Evolutionary conservation across 2,329 filamentous ascomycete genomes (phyloP).

Genomic region (Cladorrhinum sp.): DNA sequence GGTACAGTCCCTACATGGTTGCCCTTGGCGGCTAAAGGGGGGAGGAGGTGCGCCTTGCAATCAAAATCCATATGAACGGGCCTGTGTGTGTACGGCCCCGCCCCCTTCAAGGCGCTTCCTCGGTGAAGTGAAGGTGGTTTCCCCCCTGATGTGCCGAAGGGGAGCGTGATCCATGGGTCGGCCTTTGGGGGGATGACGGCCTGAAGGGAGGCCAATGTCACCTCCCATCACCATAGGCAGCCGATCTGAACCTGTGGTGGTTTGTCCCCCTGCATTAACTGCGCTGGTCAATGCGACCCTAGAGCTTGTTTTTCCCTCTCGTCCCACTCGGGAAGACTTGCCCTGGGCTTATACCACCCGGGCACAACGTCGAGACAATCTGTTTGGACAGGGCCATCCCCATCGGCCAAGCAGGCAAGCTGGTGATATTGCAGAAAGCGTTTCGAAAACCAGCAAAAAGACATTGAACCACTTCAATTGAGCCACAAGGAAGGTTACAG

Average conservation of each 20-base stretch:
- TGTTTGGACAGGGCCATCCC: neutral
- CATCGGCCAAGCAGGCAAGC: neutral
- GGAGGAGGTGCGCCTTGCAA: slow-evolving; percentile 14
- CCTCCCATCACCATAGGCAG: neutral
- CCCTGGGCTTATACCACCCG: neutral
- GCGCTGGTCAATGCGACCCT: neutral
- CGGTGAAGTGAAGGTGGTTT: neutral
- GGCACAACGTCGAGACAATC: neutral
- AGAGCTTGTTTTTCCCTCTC: slow-evolving; percentile 7
- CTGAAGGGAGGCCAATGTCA: slow-evolving; percentile 1
- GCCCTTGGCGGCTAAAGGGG: slow-evolving; percentile 23
- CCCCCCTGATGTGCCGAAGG: neutral
- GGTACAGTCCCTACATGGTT: neutral
- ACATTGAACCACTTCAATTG: neutral
- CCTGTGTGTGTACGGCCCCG: neutral
- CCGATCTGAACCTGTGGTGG: slow-evolving; percentile 2
- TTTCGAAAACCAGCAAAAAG: too few relatives aligned
- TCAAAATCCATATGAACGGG: slow-evolving; percentile 18
- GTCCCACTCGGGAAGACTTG: neutral
- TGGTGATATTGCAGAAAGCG: neutral
- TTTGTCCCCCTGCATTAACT: slow-evolving; percentile 1
- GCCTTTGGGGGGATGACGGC: neutral
- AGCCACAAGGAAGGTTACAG: too few relatives aligned
- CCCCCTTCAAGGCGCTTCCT: slow-evolving; percentile 4
- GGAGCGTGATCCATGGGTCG: neutral